Base-by-base conservation (phyloP, 2,329 filamentous ascomycete genomes). In the Pseudocercospora macadamiae region DNA sequence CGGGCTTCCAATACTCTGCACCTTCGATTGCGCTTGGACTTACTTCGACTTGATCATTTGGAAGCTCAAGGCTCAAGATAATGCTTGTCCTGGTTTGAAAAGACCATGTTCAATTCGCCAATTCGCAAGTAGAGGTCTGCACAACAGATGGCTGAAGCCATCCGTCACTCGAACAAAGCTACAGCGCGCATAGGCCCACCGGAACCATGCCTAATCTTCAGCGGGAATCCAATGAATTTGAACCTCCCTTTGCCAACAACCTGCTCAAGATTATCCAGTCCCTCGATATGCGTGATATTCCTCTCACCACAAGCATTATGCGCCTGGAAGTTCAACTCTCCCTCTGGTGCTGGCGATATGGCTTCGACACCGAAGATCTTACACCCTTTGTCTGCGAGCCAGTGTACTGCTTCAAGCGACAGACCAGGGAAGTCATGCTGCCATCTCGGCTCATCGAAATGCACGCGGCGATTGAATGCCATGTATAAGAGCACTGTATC, bases 351-450 rank as follows among this genome's bases (percentile, higher is more conserved):
- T 19, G 67, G 67, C 44, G 59, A 63, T 23, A 69, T 64, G 9
- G 67, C 66, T 55, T 68, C 67, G 4, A 69, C 67, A 8, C 67
- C 67, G 52, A 69, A 69, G 45, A 69, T 67, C 52, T 64, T 64
- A 37, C 66, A 67, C 1, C 67, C 67, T n/a, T 61, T 61, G 34
- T 68, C 66, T 8, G 67, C 67, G 14, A 69, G 61, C 67, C 67
- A 68, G 16, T 66, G 61, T 26, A 69, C 67, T 1, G 62, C 57
- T 54, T 66, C 65, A 2, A 67, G 62, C 14, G 64, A 61, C 16
- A 68, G 51, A 10, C 66, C 67, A 0, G 67, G 67, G 28, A 69
- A 69, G 23, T 67, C 66, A 45, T 69, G 67, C 58, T 68, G 67
- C 67, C 67, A 68, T 12, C 66, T 57, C n/a, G 65, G 65, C 37